A percentile compares a stretch with the other conserved stretches of the same genome.
Conservation (phyloP, 2,329 filamentous ascomycete species). For the Scytalidium lignicola region DNA sequence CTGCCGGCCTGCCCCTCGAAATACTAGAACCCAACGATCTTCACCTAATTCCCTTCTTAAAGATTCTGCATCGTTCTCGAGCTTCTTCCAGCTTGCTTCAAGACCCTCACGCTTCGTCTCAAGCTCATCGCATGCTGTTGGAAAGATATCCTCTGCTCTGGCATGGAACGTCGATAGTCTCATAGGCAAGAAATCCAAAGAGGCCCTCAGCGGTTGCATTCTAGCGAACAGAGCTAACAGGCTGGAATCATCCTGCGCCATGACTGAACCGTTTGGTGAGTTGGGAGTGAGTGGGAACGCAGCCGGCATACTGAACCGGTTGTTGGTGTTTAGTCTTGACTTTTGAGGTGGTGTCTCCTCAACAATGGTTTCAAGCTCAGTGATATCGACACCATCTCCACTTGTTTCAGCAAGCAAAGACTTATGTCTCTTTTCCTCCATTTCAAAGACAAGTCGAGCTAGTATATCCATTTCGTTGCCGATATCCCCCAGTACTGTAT, state of each 20-base stretch:
- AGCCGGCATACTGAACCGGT: conserved; percentile 64
- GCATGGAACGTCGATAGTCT: conserved; percentile 79
- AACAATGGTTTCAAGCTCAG: conserved; percentile 86
- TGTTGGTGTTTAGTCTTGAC: conserved; percentile 49
- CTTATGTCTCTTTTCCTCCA: conserved; percentile 92
- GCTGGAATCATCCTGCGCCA: conserved; percentile 76
- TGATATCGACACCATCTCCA: conserved; percentile 69
- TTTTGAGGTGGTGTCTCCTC: conserved; percentile 68
- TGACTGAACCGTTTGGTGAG: conserved; percentile 52
- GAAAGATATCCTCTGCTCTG: conserved; percentile 73
- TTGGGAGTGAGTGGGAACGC: conserved; percentile 58
- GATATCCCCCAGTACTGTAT: conserved; percentile 87
- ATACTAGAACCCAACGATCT: conserved; percentile 93
- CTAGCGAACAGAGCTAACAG: conserved; percentile 86
- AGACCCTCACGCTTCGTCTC: conserved; percentile 68
- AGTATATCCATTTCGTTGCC: conserved; percentile 81
- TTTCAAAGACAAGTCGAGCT: conserved; percentile 82
- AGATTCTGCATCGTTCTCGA: conserved; percentile 86
- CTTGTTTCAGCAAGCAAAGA: conserved; percentile 58
- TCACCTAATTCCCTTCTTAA: conserved; percentile 87
- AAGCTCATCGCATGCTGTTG: conserved; percentile 85
- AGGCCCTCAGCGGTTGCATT: conserved; percentile 90
- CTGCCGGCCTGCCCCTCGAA: conserved; percentile 85
- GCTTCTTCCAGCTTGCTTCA: conserved; percentile 80
- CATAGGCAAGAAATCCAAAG: conserved; percentile 94